phyloP scores from a whole-genome alignment of 371 early-diverging fungal genomes.

The Mucor indicus region DNA sequence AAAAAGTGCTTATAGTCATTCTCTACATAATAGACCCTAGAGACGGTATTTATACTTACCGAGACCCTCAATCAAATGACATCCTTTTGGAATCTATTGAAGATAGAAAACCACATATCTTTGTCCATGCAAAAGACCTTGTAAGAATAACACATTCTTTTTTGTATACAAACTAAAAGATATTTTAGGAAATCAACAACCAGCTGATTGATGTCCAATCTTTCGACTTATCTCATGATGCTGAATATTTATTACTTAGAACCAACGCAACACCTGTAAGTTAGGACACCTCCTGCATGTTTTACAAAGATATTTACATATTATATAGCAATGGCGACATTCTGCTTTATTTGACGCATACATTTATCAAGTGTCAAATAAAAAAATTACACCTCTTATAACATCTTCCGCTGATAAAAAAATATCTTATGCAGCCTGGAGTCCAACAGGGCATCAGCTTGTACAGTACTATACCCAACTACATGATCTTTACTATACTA shows the following conservation, averaged over 20 bases:
- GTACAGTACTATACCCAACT: too few relatives aligned
- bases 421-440: conserved; percentile 71
- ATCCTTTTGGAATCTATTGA: conserved; percentile 44
- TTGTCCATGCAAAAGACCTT: conserved; percentile 29
- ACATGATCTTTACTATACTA: too few relatives aligned
- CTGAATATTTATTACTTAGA: conserved; percentile 70
- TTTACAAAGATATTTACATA: not conserved
- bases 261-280: conserved; percentile 62
- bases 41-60: conserved; percentile 52
- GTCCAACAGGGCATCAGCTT: conserved; percentile 74
- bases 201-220: conserved; percentile 34
- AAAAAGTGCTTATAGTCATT: not conserved
- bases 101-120: conserved; percentile 26
- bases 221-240: conserved; percentile 72
- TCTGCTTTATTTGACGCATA: conserved; percentile 77
- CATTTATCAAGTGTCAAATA: conserved; percentile 62
- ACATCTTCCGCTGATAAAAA: conserved; percentile 22
- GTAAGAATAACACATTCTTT: conserved; percentile 18
- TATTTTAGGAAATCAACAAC: conserved; percentile 21
- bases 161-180: too few relatives aligned
- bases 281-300: not conserved
- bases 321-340: conserved; percentile 73
- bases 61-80: conserved; percentile 37
- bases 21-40: conserved; percentile 18
- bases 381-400: conserved; percentile 56